Evolutionary conservation across 2,329 filamentous ascomycete species (phyloP).

Genomic region (Periconia sp.): DNA sequence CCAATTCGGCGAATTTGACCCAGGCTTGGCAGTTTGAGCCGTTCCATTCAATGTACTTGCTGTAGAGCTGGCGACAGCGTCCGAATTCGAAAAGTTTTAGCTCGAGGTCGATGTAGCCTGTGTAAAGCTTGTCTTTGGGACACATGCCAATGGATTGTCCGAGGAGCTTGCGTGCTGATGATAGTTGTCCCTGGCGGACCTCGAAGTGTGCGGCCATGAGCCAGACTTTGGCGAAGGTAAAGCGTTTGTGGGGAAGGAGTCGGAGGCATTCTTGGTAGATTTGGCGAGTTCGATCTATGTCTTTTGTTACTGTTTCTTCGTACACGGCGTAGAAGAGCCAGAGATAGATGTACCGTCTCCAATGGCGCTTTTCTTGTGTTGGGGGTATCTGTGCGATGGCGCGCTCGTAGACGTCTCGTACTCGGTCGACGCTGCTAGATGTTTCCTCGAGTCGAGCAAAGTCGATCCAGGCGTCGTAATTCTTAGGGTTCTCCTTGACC

Average conservation of each 20-base stretch:
- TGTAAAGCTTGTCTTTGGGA: slow-evolving; percentile 94
- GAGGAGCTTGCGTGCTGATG: slow-evolving; percentile 82
- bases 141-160: slow-evolving; percentile 92
- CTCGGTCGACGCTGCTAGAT: slow-evolving; percentile 78
- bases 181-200: slow-evolving; percentile 82
- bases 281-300: slow-evolving; percentile 79
- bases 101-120: slow-evolving; percentile 91
- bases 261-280: slow-evolving; percentile 90
- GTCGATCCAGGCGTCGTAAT: slow-evolving; percentile 98
- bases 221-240: slow-evolving; percentile 98
- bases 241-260: slow-evolving; percentile 92
- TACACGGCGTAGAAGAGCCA: slow-evolving; percentile 98
- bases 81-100: slow-evolving; percentile 93
- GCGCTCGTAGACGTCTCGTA: slow-evolving; percentile 92
- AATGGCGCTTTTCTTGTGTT: slow-evolving; percentile 95
- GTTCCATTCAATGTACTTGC: slow-evolving; percentile 94
- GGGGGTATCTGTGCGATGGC: slow-evolving; percentile 95
- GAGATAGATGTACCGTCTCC: slow-evolving; percentile 95
- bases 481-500: slow-evolving; percentile 90
- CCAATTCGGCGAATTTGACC: slow-evolving; percentile 95
- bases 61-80: slow-evolving; percentile 87
- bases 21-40: slow-evolving; percentile 88
- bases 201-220: slow-evolving; percentile 92
- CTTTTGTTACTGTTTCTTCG: slow-evolving; percentile 87
- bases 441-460: slow-evolving; percentile 90